Base-by-base conservation (phyloP, 495 filamentous ascomycete genomes). In the Podospora pseudocomata region DNA sequence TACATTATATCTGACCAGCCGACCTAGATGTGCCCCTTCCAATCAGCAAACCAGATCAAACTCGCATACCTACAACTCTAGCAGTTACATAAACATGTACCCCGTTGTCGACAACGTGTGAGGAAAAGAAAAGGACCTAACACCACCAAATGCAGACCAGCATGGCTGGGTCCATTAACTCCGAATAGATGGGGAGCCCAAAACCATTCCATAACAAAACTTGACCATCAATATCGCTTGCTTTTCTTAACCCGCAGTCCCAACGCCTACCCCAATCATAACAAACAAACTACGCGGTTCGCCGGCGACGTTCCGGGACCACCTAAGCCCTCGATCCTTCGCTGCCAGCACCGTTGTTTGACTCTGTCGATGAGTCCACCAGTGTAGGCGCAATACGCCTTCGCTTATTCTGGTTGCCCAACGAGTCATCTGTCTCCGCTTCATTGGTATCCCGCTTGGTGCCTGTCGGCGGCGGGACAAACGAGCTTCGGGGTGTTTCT, bases 381-480 rank as follows among this genome's bases (percentile, higher is more conserved):
- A 87, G 82, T 0, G 92, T 94, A 6, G 92, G 92, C 16, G 91
- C 91, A 67, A 96, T 87, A 63, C 92, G 86, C 70, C 92, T 83
- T 78, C 88, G 91, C 81, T 96, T 96, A 1, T 78, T 68, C 63
- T 84, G 82, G 54, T 80, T 81, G 2, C 68, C 75, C 0, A 67
- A 70, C 23, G 65, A 18, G 2, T 84, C 84, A 9, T 85, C 84
- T 18, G 72, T 79, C 16, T 82, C 84, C 2, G 79, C 77, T 54
- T 86, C 86, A 62, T 80, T 84, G 54, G 78, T 78, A 18, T 91
- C 89, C 68, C 90, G 83, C 73, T 89, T 92, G 64, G 86, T 84
- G 30, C 83, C 82, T 15, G 72, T 64, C 73, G 85, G 39, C 34
- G 79, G 85, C 32, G 77, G 81, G 26, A 78, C 68, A 18, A 82